Base-by-base conservation (phyloP, 768 basidiomycete genomes). In the Pleurotus citrinopileatus region DNA sequence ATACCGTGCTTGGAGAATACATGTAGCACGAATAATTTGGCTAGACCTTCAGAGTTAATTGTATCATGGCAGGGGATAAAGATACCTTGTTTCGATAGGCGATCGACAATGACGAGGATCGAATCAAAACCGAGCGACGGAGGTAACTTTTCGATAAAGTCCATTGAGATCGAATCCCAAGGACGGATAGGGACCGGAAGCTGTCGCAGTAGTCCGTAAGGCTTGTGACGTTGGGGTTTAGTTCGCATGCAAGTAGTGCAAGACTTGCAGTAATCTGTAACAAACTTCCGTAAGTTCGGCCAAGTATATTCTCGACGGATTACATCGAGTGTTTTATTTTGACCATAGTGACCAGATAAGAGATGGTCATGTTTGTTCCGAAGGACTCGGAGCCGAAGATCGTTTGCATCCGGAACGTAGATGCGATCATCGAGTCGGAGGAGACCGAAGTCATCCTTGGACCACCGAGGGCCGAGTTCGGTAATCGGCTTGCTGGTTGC, bases 281-380 rank as follows among this genome's bases (percentile, higher is more conserved):
- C 44, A 37, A 61, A 60, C n/a, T 53, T 57, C 29, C 51, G 40
- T 25, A 71, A 54, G 1, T 63, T 61, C 2, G 66, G 77, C 77
- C 76, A 81, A 2, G 64, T 73, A 58, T 71, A 80, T 36, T 77
- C 62, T n/a, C n/a, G n/a, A n/a, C n/a, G n/a, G n/a, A n/a, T n/a
- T n/a, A n/a, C n/a, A n/a, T n/a, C n/a, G n/a, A n/a, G n/a, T n/a
- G n/a, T n/a, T n/a, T n/a, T n/a, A n/a, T n/a, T n/a, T n/a, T n/a
- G n/a, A n/a, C n/a, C n/a, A n/a, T n/a, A n/a, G n/a, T n/a, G n/a
- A n/a, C n/a, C n/a, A n/a, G n/a, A n/a, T n/a, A n/a, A n/a, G n/a
- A n/a, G n/a, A n/a, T n/a, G n/a, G n/a, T n/a, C n/a, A n/a, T n/a
- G n/a, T n/a, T n/a, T n/a, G n/a, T n/a, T n/a, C n/a, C n/a, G n/a